Percentiles rank a stretch among this genome's conserved stretches.
These are phyloP conservation scores for Megacollybia marginata DNA, from an alignment of 768 basidiomycete species.

Conservation along the genomic window DNA sequence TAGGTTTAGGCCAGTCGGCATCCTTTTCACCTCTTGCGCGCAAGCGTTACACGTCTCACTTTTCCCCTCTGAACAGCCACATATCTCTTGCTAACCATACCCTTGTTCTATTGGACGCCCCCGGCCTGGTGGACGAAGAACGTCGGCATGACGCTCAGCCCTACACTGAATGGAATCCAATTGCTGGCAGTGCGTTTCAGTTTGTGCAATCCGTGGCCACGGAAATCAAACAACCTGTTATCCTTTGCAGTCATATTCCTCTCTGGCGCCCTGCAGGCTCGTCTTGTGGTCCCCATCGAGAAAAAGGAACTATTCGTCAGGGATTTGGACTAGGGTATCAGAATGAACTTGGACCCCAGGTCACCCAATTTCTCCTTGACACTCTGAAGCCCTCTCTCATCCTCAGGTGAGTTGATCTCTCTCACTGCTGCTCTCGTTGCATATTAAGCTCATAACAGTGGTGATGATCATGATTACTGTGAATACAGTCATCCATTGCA, in stretches of 20 bases:
- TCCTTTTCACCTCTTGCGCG: constrained; percentile 38
- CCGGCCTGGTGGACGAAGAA: constrained; percentile 71
- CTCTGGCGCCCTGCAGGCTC: constrained; percentile 63
- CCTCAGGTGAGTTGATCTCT: constrained; percentile 50
- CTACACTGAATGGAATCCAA: constrained; percentile 40
- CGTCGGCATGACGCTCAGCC: constrained; percentile 33
- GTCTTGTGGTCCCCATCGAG: constrained; percentile 71
- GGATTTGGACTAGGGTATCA: constrained; percentile 79
- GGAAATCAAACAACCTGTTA: constrained; percentile 28
- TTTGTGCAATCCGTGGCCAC: constrained; percentile 35
- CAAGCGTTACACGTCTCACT: constrained; percentile 62
- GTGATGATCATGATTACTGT: constrained; percentile 96
- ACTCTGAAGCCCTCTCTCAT: constrained; percentile 58
- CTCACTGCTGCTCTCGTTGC: neutral
- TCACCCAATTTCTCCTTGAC: constrained; percentile 60
- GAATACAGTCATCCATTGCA: constrained; percentile 51
- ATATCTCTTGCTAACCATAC: constrained; percentile 66
- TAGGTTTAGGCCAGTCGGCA: constrained; percentile 37
- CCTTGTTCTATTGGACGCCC: constrained; percentile 66
- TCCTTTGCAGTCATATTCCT: constrained; percentile 88
- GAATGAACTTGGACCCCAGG: constrained; percentile 67
- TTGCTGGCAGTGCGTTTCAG: constrained; percentile 44
- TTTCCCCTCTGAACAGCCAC: constrained; percentile 65
- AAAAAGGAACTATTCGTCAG: constrained; percentile 63
- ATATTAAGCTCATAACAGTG: constrained; percentile 34